Conservation (phyloP, 2,329 filamentous ascomycete genomes). For the Xylogone sp. region DNA sequence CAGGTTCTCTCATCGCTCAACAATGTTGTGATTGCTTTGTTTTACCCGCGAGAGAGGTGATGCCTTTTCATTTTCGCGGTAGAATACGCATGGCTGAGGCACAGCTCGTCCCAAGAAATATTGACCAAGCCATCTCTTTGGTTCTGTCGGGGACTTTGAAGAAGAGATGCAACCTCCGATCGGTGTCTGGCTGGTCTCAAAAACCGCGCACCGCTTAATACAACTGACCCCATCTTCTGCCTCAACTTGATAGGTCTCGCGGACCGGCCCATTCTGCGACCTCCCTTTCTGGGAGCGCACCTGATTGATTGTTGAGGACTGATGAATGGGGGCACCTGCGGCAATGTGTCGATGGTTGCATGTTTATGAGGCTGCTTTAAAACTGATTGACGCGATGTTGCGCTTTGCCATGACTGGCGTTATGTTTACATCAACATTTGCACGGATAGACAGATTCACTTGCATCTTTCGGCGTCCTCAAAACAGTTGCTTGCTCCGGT, state of each 20-base stretch:
- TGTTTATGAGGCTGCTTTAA: background rate
- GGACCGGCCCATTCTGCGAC: background rate
- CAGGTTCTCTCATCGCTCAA: background rate
- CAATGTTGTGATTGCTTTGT: background rate
- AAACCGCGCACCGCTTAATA: too few species aligned
- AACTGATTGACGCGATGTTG: too few species aligned
- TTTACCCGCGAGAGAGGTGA: background rate
- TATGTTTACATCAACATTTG: too few species aligned
- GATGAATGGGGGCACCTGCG: background rate
- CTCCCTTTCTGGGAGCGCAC: background rate
- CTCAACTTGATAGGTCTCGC: background rate
- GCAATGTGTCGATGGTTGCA: background rate
- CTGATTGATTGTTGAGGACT: background rate
- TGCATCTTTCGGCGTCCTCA: too few species aligned
- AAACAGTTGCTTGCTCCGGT: too few species aligned
- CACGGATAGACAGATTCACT: too few species aligned
- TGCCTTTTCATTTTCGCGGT: background rate
- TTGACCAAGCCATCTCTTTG: background rate
- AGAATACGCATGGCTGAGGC: background rate
- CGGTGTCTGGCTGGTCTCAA: too few species aligned
- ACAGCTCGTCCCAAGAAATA: background rate
- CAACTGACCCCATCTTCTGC: background rate
- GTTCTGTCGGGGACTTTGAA: background rate
- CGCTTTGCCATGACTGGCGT: too few species aligned
- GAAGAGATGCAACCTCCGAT: background rate